Evolutionary conservation across 352 stramenopile genomes (phyloP).

Genomic region (Globisporangium recalcitrans): DNA sequence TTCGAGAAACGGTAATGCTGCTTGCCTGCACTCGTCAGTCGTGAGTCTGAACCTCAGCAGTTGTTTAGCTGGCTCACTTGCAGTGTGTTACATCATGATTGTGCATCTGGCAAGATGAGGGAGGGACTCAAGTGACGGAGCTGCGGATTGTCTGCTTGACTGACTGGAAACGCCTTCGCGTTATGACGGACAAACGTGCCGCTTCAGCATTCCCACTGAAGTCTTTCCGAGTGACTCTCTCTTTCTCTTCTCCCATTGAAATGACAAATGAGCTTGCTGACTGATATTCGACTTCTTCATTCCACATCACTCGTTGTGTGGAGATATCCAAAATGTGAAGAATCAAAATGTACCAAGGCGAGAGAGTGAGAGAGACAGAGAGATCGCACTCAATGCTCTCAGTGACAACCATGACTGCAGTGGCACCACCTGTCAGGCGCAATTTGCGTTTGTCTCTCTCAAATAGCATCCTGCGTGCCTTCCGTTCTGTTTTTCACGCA

Average conservation of each 20-base stretch:
- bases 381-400: no score
- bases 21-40: background rate
- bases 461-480: no score
- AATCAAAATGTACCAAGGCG: background rate
- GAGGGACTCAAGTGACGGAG: background rate
- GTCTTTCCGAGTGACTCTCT: background rate
- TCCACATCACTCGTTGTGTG: no score
- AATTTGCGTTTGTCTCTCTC: background rate
- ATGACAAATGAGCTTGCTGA: no score
- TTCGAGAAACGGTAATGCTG: background rate
- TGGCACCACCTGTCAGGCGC: background rate
- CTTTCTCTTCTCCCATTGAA: background rate
- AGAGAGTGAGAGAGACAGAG: no score
- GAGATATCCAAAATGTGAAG: background rate
- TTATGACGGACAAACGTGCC: background rate
- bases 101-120: background rate
- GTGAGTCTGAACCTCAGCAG: background rate
- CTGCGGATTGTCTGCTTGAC: background rate
- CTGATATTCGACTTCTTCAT: no score
- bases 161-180: slow-evolving; percentile 3
- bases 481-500: background rate
- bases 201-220: background rate
- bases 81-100: background rate
- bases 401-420: background rate
- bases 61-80: background rate